Evolutionary conservation across 2,329 filamentous ascomycete genomes (phyloP), one percentile per base, ranked within the genome.

Genomic region (Pseudovirgaria hyperparasitica): DNA sequence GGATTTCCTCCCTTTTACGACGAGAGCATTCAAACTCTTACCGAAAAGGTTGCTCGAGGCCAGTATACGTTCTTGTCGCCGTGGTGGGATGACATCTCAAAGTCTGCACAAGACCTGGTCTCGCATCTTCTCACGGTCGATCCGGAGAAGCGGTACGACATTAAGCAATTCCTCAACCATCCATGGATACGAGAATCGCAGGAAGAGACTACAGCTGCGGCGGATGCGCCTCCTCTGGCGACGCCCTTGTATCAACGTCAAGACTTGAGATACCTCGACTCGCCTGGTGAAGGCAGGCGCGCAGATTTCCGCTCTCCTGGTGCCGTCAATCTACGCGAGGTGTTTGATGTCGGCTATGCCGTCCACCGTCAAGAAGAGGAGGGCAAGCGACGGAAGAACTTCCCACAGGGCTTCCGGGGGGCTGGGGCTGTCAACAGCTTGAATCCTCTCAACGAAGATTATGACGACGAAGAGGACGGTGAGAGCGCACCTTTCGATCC

Each of bases 1-100:
- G 90, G 90, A 9, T 98, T 98, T 61, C 90, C 90, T 7, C 90
- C 90, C 3, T 98, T 98, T 57, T 93, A 98, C 54, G 90, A 98
- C 42, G 90, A 98, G 59, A 93, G 84, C 46, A 96, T 98, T 40
- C 85, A 93, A 48, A 79, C 92, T 1, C 70, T 98, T 34, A 96
- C 90, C 2, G 87, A 98, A 51, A 98, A 98, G 65, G 90, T 98
- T 11, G 90, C 90, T 16, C 78, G 82, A 45, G 90, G 90, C 25
- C 85, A 96, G 58, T 98, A 90, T 53, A 96, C 90, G 1, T 98
- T 98, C 62, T 61, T 98, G 22, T 96, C 87, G 3, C 90, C 90
- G 0, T 98, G 90, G 90, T 98, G 90, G 90, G 90, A 98, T 41
- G 86, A 94, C 32, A 96, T 98, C 35, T 94, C 87, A 34, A 85